Percentiles rank a stretch among this genome's conserved stretches.
Conservation (phyloP, 768 basidiomycete species). For the Tubosaeta sp. region DNA sequence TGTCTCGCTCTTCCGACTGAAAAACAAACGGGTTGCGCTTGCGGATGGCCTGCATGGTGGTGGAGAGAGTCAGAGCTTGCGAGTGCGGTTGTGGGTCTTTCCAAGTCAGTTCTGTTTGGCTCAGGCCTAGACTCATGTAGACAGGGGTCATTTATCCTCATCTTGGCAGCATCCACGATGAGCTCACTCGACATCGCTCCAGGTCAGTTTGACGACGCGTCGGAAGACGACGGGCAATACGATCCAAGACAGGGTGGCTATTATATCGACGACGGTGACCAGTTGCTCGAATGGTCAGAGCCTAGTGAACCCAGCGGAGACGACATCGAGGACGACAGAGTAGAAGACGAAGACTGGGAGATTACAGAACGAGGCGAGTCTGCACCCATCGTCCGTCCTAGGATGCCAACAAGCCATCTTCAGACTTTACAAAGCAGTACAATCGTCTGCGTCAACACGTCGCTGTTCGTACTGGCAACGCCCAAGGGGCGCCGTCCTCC, state of each 20-base stretch:
- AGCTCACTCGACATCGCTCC: conserved; percentile 30
- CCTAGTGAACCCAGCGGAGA: conserved; percentile 38
- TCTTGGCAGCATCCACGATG: conserved; percentile 13
- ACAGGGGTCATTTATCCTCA: conserved; percentile 13
- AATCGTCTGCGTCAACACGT: conserved; percentile 92
- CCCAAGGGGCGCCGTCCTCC: conserved; percentile 53
- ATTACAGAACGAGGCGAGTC: conserved; percentile 71
- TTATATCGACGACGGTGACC: conserved; percentile 42
- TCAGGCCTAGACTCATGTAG: not conserved
- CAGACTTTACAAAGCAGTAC: conserved; percentile 98
- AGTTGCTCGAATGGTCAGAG: conserved; percentile 28
- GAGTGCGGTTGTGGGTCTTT: not conserved
- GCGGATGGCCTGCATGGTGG: conserved; percentile 32
- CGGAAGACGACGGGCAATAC: conserved; percentile 26
- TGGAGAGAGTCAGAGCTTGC: not conserved
- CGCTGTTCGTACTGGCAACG: conserved; percentile 72
- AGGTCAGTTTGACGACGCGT: conserved; percentile 64
- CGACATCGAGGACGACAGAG: conserved; percentile 52
- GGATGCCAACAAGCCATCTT: conserved; percentile 3
- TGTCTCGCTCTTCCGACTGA: conserved; percentile 28
- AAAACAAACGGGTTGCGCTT: conserved; percentile 44
- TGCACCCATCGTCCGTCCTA: not conserved
- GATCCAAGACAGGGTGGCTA: conserved; percentile 29
- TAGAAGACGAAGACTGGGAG: conserved; percentile 89
- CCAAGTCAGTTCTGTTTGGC: no score